Percentiles rank a stretch among this genome's conserved stretches.
Evolutionary conservation across 2,329 filamentous ascomycete species (phyloP).

Genomic region (Colletotrichum sublineola): DNA sequence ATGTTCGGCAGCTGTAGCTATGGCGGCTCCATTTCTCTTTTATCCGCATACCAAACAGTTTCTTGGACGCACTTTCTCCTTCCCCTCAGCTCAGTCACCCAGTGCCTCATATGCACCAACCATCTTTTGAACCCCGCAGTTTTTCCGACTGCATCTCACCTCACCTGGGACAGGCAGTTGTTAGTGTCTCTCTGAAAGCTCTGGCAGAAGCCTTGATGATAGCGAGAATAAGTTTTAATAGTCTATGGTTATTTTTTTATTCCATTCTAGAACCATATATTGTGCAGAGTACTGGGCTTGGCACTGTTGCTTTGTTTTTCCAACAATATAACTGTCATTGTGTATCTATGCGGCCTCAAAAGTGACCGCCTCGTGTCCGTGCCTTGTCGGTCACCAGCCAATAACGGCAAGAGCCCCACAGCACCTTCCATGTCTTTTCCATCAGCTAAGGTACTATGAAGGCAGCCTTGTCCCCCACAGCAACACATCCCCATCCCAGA

Average conservation of each 20-base stretch:
- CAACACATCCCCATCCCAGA: slow-evolving; percentile 37
- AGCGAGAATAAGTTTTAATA: no score
- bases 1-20: slow-evolving; percentile 2
- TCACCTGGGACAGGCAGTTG: not conserved
- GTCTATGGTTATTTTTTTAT: no score
- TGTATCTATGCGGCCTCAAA: no score
- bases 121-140: slow-evolving; percentile 4
- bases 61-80: not conserved
- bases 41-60: not conserved
- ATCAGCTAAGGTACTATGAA: slow-evolving; percentile 17
- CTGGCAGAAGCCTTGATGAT: no score
- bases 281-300: no score
- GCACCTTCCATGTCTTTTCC: slow-evolving; percentile 35
- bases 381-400: slow-evolving; percentile 17
- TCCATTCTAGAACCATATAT: no score
- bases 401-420: slow-evolving; percentile 33
- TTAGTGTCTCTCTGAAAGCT: not conserved
- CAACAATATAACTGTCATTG: no score
- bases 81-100: not conserved
- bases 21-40: slow-evolving; percentile 2
- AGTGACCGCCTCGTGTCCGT: no score
- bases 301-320: no score
- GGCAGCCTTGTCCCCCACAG: slow-evolving; percentile 39
- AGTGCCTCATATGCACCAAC: slow-evolving; percentile 1
- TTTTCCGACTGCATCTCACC: slow-evolving; percentile 33